phyloP scores from a whole-genome alignment of 2,329 filamentous ascomycete species.

The Xylariaceae sp. region DNA sequence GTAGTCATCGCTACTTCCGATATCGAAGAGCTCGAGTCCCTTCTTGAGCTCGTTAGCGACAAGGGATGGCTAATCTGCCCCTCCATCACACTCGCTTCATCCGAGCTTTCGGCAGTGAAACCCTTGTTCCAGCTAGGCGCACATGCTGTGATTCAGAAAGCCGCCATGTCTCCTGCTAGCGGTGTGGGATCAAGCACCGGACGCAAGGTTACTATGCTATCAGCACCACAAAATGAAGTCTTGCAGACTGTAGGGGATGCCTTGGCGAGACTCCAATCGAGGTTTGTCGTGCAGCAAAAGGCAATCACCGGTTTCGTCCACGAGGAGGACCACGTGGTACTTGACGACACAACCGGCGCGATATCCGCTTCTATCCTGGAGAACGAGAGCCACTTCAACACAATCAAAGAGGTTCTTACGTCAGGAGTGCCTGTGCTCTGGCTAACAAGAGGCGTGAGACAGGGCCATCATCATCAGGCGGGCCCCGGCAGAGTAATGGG shows the following conservation, averaged over 20 bases:
- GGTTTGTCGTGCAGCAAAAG: not conserved
- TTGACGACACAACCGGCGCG: constrained; percentile 20
- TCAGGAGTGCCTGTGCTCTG: constrained; percentile 19
- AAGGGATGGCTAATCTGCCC: constrained; percentile 9
- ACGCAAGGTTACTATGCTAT: constrained; percentile 1
- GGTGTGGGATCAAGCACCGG: not conserved
- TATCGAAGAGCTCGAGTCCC: not conserved
- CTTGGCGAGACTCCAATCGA: not conserved
- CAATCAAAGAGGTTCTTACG: constrained; percentile 18
- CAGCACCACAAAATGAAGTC: not conserved
- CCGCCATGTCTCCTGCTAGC: not conserved
- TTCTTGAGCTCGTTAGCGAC: constrained; percentile 2
- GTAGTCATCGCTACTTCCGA: constrained; percentile 4
- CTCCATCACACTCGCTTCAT: not conserved
- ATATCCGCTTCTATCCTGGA: constrained; percentile 9
- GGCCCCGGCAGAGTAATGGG: constrained; percentile 6
- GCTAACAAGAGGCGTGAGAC: constrained; percentile 24
- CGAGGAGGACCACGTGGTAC: constrained; percentile 12
- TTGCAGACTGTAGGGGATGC: not conserved
- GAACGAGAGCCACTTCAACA: constrained; percentile 9
- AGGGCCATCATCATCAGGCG: constrained; percentile 12
- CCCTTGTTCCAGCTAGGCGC: constrained; percentile 1
- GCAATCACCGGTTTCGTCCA: not conserved
- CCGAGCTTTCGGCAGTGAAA: not conserved
- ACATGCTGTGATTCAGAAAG: constrained; percentile 5